Conservation (phyloP, 495 filamentous ascomycete species). For the Penicillium simplicissimum region DNA sequence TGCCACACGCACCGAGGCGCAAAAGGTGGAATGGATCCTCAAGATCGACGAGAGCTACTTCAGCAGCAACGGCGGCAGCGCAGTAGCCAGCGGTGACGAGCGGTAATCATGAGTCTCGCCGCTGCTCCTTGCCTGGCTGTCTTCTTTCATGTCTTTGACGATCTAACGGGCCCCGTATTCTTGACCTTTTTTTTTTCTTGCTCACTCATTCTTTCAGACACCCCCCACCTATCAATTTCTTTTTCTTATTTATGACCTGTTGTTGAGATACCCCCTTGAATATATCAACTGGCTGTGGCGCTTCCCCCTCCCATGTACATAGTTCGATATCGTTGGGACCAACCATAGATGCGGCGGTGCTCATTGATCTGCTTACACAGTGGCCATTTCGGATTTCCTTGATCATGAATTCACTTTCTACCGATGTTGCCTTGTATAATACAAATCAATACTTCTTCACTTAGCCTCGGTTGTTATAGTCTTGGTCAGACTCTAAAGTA, state of each 20-base stretch:
- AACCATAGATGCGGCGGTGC: constrained; percentile 34
- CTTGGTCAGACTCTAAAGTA: too few species aligned
- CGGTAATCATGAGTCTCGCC: constrained; percentile 7
- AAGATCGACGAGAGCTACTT: constrained; percentile 68
- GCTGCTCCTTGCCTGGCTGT: constrained; percentile 7
- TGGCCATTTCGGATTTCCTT: constrained; percentile 12
- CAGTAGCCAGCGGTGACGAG: constrained; percentile 28
- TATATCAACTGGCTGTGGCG: constrained; percentile 41
- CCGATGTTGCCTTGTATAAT: neutral
- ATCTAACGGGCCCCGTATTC: constrained; percentile 23
- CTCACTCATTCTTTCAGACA: constrained; percentile 1
- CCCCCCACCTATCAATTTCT: constrained; percentile 1
- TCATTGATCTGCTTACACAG: constrained; percentile 15
- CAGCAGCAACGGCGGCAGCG: constrained; percentile 37
- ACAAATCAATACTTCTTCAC: neutral
- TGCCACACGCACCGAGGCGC: constrained; percentile 77
- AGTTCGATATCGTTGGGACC: constrained; percentile 33
- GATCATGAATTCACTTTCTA: neutral
- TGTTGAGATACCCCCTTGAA: constrained; percentile 42
- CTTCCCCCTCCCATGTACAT: constrained; percentile 42
- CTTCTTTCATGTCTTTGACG: constrained; percentile 27
- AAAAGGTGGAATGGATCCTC: constrained; percentile 94
- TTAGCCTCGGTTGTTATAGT: neutral
- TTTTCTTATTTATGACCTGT: constrained; percentile 19
- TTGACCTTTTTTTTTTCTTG: constrained; percentile 16